Base-by-base conservation (phyloP, 2,329 filamentous ascomycete genomes). In the Neonectria faginata region DNA sequence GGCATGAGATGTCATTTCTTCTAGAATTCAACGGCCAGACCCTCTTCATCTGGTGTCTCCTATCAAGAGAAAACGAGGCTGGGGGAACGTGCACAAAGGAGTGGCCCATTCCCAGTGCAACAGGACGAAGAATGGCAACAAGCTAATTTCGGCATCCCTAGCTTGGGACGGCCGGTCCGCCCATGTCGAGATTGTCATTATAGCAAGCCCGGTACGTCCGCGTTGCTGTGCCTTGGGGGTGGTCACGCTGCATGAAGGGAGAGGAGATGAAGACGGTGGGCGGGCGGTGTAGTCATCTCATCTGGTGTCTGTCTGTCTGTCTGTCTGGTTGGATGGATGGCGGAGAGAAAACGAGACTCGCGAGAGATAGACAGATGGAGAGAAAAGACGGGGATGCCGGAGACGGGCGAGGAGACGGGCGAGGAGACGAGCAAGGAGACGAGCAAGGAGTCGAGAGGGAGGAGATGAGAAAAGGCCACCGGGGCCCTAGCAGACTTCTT, bases 81-180 rank as follows among this genome's bases (percentile, higher is more conserved):
- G 55, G 48, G 27, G 60, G 61, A 42, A 63, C 61, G 61, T 63
- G 61, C 61, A 63, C 60, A 56, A 48, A 63, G 48, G 52, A 60
- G 64, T 57, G 64, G 67, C 53, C 71, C 69, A 73, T 73, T 72
- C 69, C 69, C 71, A 71, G 66, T 69, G 62, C 64, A 62, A 72
- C 71, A 64, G 71, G 62, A 70, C 68, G 65, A 56, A 51, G 56
- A 64, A 53, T 61, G 66, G 48, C 70, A 62, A 60, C 62, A 62
- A 69, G 67, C 64, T 72, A 73, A 73, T 73, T 67, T 73, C 71
- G 71, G 71, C 62, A 70, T 72, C 61, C 64, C 71, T 68, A 59
- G 59, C 67, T 60, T 72, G 62, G 64, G n/a, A 42, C 58, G 58
- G 62, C 52, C 44, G 59, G 62, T 65, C 45, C 61, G 54, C 47